Conservation (phyloP, 2,329 filamentous ascomycete genomes). For the Cladorrhinum sp. region DNA sequence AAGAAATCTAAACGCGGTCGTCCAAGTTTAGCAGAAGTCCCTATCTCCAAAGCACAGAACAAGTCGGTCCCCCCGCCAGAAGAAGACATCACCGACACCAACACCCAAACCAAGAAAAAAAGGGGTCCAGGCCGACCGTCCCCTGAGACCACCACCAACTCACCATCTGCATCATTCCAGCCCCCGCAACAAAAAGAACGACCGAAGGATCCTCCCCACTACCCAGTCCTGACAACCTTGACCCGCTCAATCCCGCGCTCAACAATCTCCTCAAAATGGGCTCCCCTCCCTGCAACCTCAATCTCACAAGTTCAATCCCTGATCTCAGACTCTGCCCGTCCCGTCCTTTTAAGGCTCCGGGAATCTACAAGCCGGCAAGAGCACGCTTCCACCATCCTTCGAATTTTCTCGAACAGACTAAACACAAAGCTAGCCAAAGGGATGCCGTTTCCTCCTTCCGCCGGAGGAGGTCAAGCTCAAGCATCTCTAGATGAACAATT, state of each 20-base stretch:
- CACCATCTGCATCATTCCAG: neutral
- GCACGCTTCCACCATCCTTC: conserved; percentile 55
- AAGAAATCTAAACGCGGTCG: conserved; percentile 26
- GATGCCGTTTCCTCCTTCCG: conserved; percentile 67
- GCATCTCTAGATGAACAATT: conserved; percentile 52
- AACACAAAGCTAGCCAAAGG: conserved; percentile 56
- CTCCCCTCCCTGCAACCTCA: conserved; percentile 52
- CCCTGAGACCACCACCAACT: neutral
- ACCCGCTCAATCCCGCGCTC: conserved; percentile 57
- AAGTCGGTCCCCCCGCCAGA: neutral
- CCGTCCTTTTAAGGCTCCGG: conserved; percentile 58
- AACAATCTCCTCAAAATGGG: conserved; percentile 68
- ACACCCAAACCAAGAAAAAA: conserved; percentile 14
- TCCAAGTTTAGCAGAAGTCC: conserved; percentile 24
- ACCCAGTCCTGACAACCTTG: conserved; percentile 50
- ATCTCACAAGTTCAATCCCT: conserved; percentile 55
- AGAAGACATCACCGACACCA: neutral
- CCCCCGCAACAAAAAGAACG: conserved; percentile 3
- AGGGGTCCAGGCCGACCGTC: neutral
- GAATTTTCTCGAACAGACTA: conserved; percentile 53
- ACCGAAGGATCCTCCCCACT: conserved; percentile 30
- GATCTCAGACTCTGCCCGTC: conserved; percentile 57
- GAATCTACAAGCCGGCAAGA: conserved; percentile 43
- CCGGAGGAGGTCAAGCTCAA: no score
- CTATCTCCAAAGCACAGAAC: conserved; percentile 26